Conservation (phyloP, 768 basidiomycete genomes). For the Dentipellis sp. region DNA sequence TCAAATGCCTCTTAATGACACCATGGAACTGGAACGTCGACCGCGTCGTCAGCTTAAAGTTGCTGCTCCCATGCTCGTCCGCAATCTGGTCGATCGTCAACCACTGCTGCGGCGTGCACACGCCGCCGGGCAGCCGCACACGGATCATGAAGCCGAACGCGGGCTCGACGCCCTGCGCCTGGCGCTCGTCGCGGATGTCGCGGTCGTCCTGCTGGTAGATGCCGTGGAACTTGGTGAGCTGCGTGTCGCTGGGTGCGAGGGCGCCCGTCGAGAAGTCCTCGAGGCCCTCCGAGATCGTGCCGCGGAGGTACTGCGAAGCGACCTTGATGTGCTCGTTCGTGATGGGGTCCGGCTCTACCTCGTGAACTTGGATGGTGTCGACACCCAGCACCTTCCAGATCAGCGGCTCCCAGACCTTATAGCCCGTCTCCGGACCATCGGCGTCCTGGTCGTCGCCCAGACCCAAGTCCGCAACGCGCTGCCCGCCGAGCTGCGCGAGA, state of each 20-base stretch:
- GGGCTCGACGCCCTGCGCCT: slow-evolving; percentile 86
- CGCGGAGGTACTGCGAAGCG: slow-evolving; percentile 86
- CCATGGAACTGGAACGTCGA: slow-evolving; percentile 99
- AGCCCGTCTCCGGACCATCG: slow-evolving; percentile 92
- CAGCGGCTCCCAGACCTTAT: slow-evolving; percentile 90
- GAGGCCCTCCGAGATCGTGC: slow-evolving; percentile 90
- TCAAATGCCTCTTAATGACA: slow-evolving; percentile 93
- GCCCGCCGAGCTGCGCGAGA: slow-evolving; percentile 70
- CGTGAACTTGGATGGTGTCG: slow-evolving; percentile 76
- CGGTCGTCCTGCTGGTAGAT: slow-evolving; percentile 97
- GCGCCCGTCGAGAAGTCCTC: slow-evolving; percentile 81
- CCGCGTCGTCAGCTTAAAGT: slow-evolving; percentile 96
- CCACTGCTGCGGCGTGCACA: slow-evolving; percentile 91
- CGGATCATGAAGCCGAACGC: slow-evolving; percentile 99
- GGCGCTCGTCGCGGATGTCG: slow-evolving; percentile 94
- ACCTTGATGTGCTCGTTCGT: slow-evolving; percentile 99
- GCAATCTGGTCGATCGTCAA: slow-evolving; percentile 92
- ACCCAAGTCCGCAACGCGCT: slow-evolving; percentile 66
- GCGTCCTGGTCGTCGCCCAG: slow-evolving; percentile 97
- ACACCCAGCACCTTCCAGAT: slow-evolving; percentile 95
- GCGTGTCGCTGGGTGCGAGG: slow-evolving; percentile 84
- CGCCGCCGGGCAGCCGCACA: slow-evolving; percentile 91
- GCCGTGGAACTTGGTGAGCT: slow-evolving; percentile 97
- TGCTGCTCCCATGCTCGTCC: slow-evolving; percentile 88
- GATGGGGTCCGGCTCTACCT: slow-evolving; percentile 93